Conservation (phyloP, 2,329 filamentous ascomycete species). For the Orbilia javanica region DNA sequence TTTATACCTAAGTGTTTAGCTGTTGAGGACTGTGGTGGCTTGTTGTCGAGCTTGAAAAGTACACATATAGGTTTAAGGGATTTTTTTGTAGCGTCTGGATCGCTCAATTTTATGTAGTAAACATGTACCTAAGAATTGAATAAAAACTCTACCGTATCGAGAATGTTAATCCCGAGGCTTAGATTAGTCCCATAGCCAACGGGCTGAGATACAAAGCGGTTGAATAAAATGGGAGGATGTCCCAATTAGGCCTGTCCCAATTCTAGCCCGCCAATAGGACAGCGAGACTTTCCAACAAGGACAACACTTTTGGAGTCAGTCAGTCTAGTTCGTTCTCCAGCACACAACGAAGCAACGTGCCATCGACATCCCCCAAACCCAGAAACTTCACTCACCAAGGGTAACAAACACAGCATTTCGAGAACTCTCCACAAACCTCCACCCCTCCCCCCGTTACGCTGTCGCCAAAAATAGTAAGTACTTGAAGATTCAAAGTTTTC, state of each 20-base stretch:
- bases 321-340: no score
- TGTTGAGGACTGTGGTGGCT: neutral
- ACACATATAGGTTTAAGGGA: neutral
- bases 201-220: no score
- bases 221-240: neutral
- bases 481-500: neutral
- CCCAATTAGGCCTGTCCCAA: neutral
- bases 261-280: neutral
- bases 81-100: conserved; percentile 1
- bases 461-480: neutral
- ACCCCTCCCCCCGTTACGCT: no score
- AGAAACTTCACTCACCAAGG: neutral
- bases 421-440: neutral
- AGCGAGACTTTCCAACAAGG: neutral
- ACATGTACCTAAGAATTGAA: neutral
- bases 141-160: neutral
- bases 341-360: neutral
- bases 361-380: neutral
- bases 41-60: conserved; percentile 6
- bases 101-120: neutral
- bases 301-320: neutral
- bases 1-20: conserved; percentile 73
- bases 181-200: neutral
- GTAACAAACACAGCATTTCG: neutral
- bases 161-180: no score